phyloP scores from a whole-genome alignment of 2,329 filamentous ascomycete species.

The Alternaria solani region DNA sequence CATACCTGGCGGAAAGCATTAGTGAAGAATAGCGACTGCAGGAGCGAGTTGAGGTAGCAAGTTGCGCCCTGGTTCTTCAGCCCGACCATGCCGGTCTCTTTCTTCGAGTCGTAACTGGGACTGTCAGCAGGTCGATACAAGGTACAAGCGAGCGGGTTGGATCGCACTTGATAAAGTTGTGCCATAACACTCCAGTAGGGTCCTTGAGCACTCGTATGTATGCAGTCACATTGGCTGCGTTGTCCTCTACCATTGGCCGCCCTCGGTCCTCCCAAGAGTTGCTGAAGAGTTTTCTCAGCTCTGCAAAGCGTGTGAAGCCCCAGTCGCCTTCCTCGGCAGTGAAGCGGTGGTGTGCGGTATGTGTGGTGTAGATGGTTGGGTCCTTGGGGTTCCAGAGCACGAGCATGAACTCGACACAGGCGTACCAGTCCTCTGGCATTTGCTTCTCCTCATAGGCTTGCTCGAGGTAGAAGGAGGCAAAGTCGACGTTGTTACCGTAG shows the following conservation, averaged over 20 bases:
- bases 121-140: not conserved
- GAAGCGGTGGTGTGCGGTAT: constrained; percentile 92
- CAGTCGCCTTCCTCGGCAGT: constrained; percentile 96
- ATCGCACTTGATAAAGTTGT: constrained; percentile 78
- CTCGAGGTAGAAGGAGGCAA: constrained; percentile 94
- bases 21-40: constrained; percentile 59
- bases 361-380: constrained; percentile 78
- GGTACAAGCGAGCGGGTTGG: not conserved
- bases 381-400: constrained; percentile 95
- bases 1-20: constrained; percentile 91
- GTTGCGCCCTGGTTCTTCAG: constrained; percentile 93
- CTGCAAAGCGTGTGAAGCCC: constrained; percentile 97
- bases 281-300: constrained; percentile 84
- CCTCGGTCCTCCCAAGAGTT: constrained; percentile 74
- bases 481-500: constrained; percentile 91
- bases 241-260: constrained; percentile 79
- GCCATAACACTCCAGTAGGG: constrained; percentile 88
- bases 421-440: constrained; percentile 88
- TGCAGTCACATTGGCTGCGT: constrained; percentile 79
- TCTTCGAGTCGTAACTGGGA: constrained; percentile 88
- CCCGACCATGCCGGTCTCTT: constrained; percentile 96
- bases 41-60: constrained; percentile 61
- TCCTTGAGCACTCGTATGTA: constrained; percentile 85
- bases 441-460: constrained; percentile 85
- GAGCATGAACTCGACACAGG: constrained; percentile 93